Base-by-base conservation (phyloP, 495 filamentous ascomycete species). In the Penicillium daleae region DNA sequence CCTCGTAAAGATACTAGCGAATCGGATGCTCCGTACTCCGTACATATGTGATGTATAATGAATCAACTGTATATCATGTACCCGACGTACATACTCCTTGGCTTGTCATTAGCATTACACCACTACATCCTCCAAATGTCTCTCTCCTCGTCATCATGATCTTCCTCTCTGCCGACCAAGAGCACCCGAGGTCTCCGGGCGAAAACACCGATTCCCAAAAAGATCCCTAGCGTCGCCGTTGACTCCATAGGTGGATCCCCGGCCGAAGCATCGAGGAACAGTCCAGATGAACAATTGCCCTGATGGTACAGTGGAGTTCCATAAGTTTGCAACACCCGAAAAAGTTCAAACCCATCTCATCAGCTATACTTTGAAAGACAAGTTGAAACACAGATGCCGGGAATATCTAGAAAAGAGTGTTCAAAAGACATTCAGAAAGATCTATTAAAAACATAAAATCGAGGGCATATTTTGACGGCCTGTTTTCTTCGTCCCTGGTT, bases 151-250 rank as follows among this genome's bases (percentile, higher is more conserved):
- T 21, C 17, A 22, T 2, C 19, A 39, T 39, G 2, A 15, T 24
- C 42, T 46, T 46, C 42, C 42, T 22, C 21, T 22, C 42, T 46
- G 21, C 42, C 42, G 21, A 46, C 22, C 42, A 24, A 19, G 3
- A 21, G 42, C 40, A 62, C 29, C 63, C 59, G 61, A 57, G 56
- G 53, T 60, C 51, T 59, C 61, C 66, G 66, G 52, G 26, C 59
- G 61, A 62, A 61, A 70, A 71, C 63, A 64, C 65, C 65, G 62
- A 63, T 59, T 66, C 66, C 70, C 68, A 65, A 73, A 73, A 69
- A 71, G 66, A 66, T 72, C 70, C 69, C 74, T 75, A 75, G 76
- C 71, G 74, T 72, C 66, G 61, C 76, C 76, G 76, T 78, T 76
- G 71, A 53, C 56, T 33, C 57, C 26, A 12, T 37, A 27, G 29